These are phyloP conservation scores for Ramaria sp. DNA, from an alignment of 768 basidiomycete species.

Conservation along the genomic window DNA sequence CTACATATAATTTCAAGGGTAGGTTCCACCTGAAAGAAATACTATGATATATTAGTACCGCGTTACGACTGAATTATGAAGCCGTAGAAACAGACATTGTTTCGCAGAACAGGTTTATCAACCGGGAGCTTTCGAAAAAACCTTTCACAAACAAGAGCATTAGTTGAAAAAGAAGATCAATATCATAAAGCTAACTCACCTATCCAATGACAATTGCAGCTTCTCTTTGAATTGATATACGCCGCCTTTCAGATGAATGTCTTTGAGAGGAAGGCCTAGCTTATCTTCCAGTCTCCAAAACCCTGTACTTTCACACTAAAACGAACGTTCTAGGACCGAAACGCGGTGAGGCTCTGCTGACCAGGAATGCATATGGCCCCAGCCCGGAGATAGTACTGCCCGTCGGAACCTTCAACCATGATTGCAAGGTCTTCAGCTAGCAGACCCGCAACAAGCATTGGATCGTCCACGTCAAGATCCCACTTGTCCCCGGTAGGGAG, in stretches of 20 bases:
- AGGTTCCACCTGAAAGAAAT: slow-evolving; percentile 8
- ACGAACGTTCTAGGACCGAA: neutral
- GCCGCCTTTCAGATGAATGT: slow-evolving; percentile 59
- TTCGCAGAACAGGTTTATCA: slow-evolving; percentile 60
- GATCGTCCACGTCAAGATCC: slow-evolving; percentile 42
- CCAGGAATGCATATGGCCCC: slow-evolving; percentile 60
- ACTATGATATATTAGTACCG: slow-evolving; percentile 4
- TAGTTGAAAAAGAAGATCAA: neutral
- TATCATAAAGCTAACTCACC: slow-evolving; percentile 15
- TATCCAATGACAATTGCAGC: slow-evolving; percentile 34
- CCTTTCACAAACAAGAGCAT: neutral
- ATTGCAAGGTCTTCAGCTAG: slow-evolving; percentile 35
- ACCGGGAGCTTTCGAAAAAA: slow-evolving; percentile 60
- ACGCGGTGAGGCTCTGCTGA: slow-evolving; percentile 17
- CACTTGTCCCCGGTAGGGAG: slow-evolving; percentile 37
- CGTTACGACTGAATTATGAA: neutral
- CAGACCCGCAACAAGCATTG: slow-evolving; percentile 50
- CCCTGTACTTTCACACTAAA: slow-evolving; percentile 29
- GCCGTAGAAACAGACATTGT: slow-evolving; percentile 29
- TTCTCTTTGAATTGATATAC: slow-evolving; percentile 34
- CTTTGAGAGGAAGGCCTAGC: slow-evolving; percentile 61
- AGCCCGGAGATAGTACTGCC: slow-evolving; percentile 65
- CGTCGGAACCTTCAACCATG: slow-evolving; percentile 33
- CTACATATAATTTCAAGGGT: neutral
- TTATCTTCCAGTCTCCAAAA: slow-evolving; percentile 73